Conservation (phyloP, 2,329 filamentous ascomycete genomes). For the Amauroascus verrucosus region DNA sequence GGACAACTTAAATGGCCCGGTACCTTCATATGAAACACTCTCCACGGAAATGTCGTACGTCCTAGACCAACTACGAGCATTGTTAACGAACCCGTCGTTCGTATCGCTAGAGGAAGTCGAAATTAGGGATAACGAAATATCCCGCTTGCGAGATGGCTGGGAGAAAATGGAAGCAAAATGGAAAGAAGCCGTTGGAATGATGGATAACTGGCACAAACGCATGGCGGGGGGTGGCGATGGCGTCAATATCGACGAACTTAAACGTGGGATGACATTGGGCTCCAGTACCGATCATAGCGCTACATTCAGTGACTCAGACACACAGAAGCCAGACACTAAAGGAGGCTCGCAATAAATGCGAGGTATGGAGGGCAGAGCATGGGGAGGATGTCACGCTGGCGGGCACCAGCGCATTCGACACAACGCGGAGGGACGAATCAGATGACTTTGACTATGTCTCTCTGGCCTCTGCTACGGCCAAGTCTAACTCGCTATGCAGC, state of each 20-base stretch:
- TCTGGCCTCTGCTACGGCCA: no score
- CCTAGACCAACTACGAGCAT: constrained; percentile 66
- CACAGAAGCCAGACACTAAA: not conserved
- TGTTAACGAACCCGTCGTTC: constrained; percentile 92
- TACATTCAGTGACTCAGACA: not conserved
- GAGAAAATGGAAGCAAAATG: constrained; percentile 87
- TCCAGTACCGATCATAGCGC: constrained; percentile 21
- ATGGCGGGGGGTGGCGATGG: constrained; percentile 46
- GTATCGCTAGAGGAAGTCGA: constrained; percentile 92
- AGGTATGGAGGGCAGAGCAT: not conserved
- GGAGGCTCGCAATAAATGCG: not conserved
- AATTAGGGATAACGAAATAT: constrained; percentile 83
- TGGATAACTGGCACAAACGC: constrained; percentile 81
- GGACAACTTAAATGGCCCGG: constrained; percentile 11
- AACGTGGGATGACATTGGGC: constrained; percentile 35
- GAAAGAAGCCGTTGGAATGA: constrained; percentile 79
- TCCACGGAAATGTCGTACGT: constrained; percentile 64
- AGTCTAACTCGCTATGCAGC: no score
- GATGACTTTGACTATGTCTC: not conserved
- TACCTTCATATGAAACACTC: constrained; percentile 55
- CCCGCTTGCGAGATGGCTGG: constrained; percentile 71
- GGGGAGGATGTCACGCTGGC: not conserved
- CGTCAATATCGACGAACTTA: constrained; percentile 35
- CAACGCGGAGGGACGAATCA: not conserved
- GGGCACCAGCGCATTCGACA: not conserved